These are phyloP conservation scores for Hexamita inflata DNA, from an alignment of 208 protist genomes.

Conservation along the genomic window DNA sequence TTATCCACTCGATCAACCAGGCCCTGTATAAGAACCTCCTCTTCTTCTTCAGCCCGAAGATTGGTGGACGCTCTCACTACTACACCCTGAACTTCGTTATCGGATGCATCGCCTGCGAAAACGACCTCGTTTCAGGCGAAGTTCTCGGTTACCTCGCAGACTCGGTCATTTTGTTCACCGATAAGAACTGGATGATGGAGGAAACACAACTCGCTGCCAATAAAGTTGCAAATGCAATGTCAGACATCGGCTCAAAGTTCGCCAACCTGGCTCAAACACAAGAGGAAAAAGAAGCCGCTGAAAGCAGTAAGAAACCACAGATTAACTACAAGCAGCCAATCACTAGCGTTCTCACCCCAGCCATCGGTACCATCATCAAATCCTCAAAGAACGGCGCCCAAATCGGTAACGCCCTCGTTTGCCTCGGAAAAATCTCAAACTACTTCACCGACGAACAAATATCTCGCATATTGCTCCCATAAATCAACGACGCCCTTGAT, in stretches of 20 bases:
- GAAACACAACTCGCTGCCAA: neutral
- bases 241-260: too few relatives aligned
- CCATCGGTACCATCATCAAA: neutral
- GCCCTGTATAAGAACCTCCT: neutral
- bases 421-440: neutral
- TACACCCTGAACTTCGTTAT: neutral
- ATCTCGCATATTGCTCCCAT: neutral
- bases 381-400: neutral
- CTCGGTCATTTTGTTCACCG: neutral
- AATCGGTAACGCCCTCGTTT: neutral
- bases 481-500: neutral
- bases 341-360: neutral
- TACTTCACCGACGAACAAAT: neutral
- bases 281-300: too few relatives aligned
- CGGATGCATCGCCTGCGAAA: neutral
- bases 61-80: neutral
- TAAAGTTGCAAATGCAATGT: too few relatives aligned
- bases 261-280: too few relatives aligned
- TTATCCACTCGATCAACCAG: neutral
- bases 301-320: neutral
- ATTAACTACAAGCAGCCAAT: neutral
- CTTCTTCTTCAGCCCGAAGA: neutral
- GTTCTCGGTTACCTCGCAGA: neutral
- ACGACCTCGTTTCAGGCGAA: neutral
- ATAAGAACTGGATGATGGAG: neutral